Conservation (phyloP, 805 yeast genomes). For the Spathaspora hagerdaliae region DNA sequence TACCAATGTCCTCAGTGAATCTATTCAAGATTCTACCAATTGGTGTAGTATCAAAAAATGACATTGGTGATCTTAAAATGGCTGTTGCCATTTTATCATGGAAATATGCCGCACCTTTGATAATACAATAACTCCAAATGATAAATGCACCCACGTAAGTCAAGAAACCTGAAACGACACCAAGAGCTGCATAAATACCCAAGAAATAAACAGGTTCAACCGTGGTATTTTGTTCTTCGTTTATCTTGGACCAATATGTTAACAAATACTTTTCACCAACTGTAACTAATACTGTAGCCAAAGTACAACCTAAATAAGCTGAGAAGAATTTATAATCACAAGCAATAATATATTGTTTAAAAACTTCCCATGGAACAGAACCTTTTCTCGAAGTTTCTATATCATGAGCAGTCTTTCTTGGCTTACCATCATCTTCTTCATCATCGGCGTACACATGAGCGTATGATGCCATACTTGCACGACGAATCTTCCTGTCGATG, state of each 20-base stretch:
- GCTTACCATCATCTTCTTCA: constrained; percentile 15
- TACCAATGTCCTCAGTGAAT: constrained; percentile 33
- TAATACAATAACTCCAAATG: constrained; percentile 27
- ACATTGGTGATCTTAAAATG: constrained; percentile 37
- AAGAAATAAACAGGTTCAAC: constrained; percentile 22
- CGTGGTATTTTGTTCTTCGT: constrained; percentile 20
- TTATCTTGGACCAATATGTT: constrained; percentile 35
- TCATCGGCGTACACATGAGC: constrained; percentile 28
- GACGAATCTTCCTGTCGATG: constrained; percentile 13
- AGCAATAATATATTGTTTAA: constrained; percentile 27
- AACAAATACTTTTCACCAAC: constrained; percentile 25
- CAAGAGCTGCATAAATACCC: constrained; percentile 21
- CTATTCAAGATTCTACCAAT: constrained; percentile 37
- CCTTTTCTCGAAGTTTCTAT: constrained; percentile 29
- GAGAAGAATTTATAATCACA: constrained; percentile 25
- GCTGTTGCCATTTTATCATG: constrained; percentile 34
- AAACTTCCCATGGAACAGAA: constrained; percentile 24
- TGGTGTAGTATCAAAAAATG: constrained; percentile 40
- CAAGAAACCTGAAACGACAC: constrained; percentile 24
- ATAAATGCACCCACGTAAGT: constrained; percentile 24
- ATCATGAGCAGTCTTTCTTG: constrained; percentile 16
- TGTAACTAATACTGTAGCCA: constrained; percentile 14
- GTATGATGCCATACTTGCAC: constrained; percentile 31
- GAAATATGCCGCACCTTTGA: constrained; percentile 28
- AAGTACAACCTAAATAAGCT: constrained; percentile 19